phyloP scores from a whole-genome alignment of 768 basidiomycete genomes.

The Hypsizygus marmoreus region DNA sequence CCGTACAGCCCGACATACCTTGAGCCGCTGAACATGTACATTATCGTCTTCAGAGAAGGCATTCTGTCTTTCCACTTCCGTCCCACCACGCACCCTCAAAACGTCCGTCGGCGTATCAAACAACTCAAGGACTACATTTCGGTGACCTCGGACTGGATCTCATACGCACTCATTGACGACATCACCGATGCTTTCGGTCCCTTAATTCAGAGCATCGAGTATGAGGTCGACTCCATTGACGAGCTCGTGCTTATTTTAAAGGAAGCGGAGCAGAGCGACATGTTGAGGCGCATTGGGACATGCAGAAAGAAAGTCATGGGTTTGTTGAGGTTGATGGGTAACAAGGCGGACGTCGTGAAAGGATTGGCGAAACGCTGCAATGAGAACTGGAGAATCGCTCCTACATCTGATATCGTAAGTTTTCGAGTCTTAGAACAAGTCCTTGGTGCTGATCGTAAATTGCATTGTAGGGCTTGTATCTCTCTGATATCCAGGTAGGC shows the following conservation, averaged over 20 bases:
- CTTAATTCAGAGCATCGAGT: constrained; percentile 97
- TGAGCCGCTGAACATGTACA: constrained; percentile 99
- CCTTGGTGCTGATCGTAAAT: constrained; percentile 2
- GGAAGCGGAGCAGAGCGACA: constrained; percentile 95
- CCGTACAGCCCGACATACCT: constrained; percentile 95
- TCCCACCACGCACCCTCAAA: constrained; percentile 96
- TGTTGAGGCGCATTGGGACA: constrained; percentile 95
- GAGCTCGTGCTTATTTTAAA: constrained; percentile 97
- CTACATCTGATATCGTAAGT: constrained; percentile 92
- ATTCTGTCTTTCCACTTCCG: constrained; percentile 97
- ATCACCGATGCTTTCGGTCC: constrained; percentile 99
- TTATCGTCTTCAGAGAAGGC: constrained; percentile 97
- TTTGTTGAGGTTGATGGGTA: constrained; percentile 92
- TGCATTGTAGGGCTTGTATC: constrained; percentile 75
- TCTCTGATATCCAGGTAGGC: constrained; percentile 87
- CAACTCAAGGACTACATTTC: constrained; percentile 99
- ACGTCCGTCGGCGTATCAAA: constrained; percentile 96
- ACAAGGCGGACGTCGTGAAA: constrained; percentile 99
- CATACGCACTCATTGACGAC: constrained; percentile 98
- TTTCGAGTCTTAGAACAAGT: not conserved
- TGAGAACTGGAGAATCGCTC: constrained; percentile 98
- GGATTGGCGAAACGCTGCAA: constrained; percentile 97
- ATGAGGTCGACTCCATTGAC: constrained; percentile 98
- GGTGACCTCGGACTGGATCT: constrained; percentile 99
- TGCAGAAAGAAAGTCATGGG: constrained; percentile 99